A percentile compares a stretch with the other conserved stretches of the same genome.
These are phyloP conservation scores for Candida railenensis DNA, from an alignment of 805 yeast species.

Conservation along the genomic window DNA sequence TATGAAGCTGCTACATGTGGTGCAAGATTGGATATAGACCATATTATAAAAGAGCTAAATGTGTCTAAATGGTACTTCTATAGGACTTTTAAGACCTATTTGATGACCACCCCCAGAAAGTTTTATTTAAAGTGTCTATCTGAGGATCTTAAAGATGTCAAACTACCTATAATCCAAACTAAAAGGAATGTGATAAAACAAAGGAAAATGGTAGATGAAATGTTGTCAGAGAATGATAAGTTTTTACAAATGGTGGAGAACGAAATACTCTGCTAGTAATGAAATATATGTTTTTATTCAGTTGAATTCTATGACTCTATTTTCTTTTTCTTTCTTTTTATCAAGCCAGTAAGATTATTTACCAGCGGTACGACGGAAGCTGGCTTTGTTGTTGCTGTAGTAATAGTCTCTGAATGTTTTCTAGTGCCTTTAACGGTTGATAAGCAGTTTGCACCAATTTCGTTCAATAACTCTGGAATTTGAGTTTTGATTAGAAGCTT, in stretches of 20 bases:
- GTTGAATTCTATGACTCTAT: background rate
- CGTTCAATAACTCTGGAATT: constrained; percentile 12
- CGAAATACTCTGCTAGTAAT: background rate
- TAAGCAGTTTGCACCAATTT: constrained; percentile 3
- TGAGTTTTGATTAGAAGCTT: constrained; percentile 14
- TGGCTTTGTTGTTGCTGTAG: background rate
- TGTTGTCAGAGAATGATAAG: background rate
- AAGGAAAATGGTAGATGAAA: background rate
- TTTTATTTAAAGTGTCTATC: background rate
- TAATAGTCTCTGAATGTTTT: background rate
- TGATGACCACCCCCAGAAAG: background rate
- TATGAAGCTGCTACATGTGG: background rate
- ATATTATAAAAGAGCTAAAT: background rate
- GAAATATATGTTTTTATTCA: background rate
- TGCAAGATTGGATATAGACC: background rate
- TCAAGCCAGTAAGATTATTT: constrained; percentile 24
- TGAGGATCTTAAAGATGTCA: background rate
- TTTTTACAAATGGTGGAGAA: background rate
- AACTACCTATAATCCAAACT: constrained; percentile 2
- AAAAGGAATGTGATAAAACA: background rate
- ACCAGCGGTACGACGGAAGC: constrained; percentile 7
- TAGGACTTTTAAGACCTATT: constrained; percentile 3
- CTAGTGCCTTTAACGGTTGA: background rate
- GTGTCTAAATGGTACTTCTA: constrained; percentile 4
- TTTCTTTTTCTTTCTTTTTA: constrained; percentile 20